These are phyloP conservation scores for Passiflora organensis DNA, from an alignment of 345 rosid species.

Conservation along the genomic window DNA sequence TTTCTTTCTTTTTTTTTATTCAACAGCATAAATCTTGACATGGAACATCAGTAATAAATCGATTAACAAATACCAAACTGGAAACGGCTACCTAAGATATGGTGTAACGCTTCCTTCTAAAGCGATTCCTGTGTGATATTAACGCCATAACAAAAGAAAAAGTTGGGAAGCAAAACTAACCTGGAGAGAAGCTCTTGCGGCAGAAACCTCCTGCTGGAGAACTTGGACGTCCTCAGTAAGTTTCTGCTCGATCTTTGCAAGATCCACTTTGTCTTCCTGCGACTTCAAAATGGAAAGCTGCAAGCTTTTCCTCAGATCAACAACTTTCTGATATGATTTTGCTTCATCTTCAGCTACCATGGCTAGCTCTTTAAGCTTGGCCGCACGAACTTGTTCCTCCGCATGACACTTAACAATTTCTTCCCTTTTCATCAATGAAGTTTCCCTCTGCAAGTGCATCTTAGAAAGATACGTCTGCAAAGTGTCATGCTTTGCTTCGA, in stretches of 20 bases:
- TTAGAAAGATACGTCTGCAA: constrained; percentile 43
- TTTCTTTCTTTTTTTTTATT: too few species aligned
- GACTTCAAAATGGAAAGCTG: constrained; percentile 52
- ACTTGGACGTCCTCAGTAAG: constrained; percentile 66
- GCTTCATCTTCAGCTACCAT: constrained; percentile 59
- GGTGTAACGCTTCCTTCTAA: too few species aligned
- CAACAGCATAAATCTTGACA: too few species aligned
- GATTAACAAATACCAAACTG: too few species aligned
- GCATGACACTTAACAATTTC: constrained; percentile 44
- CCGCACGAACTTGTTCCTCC: constrained; percentile 49
- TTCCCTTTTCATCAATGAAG: constrained; percentile 43
- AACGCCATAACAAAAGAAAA: background rate
- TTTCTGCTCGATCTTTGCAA: constrained; percentile 58
- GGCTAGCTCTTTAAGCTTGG: constrained; percentile 62
- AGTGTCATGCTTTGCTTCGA: constrained; percentile 39
- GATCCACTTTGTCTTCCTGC: constrained; percentile 55
- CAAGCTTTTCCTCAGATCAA: constrained; percentile 48
- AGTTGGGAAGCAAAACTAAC: constrained; percentile 29
- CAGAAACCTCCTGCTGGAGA: constrained; percentile 61
- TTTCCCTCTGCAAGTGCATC: constrained; percentile 44
- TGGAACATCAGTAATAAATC: too few species aligned
- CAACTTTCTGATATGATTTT: constrained; percentile 43
- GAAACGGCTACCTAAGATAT: too few species aligned
- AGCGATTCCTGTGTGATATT: too few species aligned
- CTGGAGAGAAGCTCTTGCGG: constrained; percentile 61